Evolutionary conservation across 2,329 filamentous ascomycete species (phyloP).

Genomic region (Fusarium subtropicale): DNA sequence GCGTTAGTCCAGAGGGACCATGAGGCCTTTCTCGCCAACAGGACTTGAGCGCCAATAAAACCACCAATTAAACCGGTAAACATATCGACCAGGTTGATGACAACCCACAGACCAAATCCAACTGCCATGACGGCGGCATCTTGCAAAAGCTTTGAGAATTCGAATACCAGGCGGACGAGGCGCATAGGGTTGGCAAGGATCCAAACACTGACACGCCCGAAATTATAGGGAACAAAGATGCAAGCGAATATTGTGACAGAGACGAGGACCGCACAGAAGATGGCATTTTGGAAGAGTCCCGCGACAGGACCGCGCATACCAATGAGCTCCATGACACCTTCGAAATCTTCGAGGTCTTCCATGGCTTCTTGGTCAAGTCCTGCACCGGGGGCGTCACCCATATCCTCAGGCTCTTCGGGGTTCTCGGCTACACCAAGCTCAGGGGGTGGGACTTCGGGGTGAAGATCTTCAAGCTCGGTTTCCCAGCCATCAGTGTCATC

Average conservation of each 20-base stretch:
- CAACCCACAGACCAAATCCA: conserved; percentile 63
- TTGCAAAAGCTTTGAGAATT: conserved; percentile 80
- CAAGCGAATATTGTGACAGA: conserved; percentile 86
- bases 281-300: conserved; percentile 91
- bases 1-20: conserved; percentile 59
- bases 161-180: conserved; percentile 78
- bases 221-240: conserved; percentile 91
- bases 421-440: conserved; percentile 40
- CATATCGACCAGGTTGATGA: conserved; percentile 55
- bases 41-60: conserved; percentile 46
- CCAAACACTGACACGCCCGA: conserved; percentile 86
- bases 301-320: conserved; percentile 95
- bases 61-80: conserved; percentile 53
- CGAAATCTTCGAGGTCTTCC: conserved; percentile 91
- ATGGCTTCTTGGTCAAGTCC: conserved; percentile 80
- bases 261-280: conserved; percentile 93
- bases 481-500: conserved; percentile 49
- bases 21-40: conserved; percentile 54
- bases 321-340: conserved; percentile 94
- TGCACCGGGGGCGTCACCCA: conserved; percentile 73
- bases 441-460: conserved; percentile 51
- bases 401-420: conserved; percentile 57
- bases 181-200: conserved; percentile 83
- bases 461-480: conserved; percentile 53
- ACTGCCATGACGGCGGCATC: conserved; percentile 76